These are phyloP conservation scores for Russula sp. DNA, from an alignment of 768 basidiomycete genomes.

Conservation along the genomic window DNA sequence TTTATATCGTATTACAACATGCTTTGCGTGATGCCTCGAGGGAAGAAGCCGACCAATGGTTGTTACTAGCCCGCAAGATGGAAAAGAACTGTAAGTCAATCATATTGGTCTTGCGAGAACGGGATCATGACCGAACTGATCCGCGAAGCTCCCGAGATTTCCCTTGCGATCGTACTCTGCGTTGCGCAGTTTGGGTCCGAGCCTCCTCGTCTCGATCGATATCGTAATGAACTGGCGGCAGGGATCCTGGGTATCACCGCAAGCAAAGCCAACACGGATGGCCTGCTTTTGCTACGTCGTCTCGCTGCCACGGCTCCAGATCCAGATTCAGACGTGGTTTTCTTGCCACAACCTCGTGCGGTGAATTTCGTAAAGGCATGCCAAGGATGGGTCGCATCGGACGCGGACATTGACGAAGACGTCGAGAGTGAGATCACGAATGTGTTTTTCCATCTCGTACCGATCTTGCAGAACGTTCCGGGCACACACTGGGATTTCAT, in stretches of 20 bases:
- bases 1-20: constrained; percentile 55
- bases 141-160: constrained; percentile 55
- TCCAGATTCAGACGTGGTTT: constrained; percentile 69
- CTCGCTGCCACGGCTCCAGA: constrained; percentile 70
- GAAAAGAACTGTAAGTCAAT: constrained; percentile 50
- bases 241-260: constrained; percentile 59
- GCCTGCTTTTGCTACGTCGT: constrained; percentile 59
- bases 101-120: background rate
- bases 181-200: constrained; percentile 59
- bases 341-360: constrained; percentile 77
- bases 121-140: background rate
- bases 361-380: constrained; percentile 83
- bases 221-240: constrained; percentile 89
- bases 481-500: constrained; percentile 92
- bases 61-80: constrained; percentile 55
- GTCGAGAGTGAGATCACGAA: constrained; percentile 72
- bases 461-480: constrained; percentile 78
- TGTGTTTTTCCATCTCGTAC: constrained; percentile 68
- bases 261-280: constrained; percentile 55
- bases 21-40: constrained; percentile 50
- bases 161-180: constrained; percentile 57
- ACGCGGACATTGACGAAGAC: constrained; percentile 63
- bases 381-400: constrained; percentile 68
- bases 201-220: constrained; percentile 63
- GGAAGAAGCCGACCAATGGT: constrained; percentile 71